phyloP scores from a whole-genome alignment of 306 rosid species.

The Prunus fruticosa region DNA sequence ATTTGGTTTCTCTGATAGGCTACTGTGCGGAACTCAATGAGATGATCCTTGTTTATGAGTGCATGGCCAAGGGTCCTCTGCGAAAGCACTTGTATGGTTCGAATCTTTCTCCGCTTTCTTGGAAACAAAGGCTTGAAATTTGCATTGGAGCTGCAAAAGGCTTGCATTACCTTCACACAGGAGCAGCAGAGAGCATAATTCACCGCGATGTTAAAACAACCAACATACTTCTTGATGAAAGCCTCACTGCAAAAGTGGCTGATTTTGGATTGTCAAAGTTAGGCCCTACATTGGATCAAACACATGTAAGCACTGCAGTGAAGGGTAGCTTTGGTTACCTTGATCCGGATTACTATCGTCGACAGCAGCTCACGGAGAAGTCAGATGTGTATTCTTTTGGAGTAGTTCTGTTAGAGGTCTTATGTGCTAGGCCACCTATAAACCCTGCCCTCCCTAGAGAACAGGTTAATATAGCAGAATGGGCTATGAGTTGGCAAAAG shows the following conservation, averaged over 20 bases:
- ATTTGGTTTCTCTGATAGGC: conserved; percentile 39
- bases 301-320: conserved; percentile 44
- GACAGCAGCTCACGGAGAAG: conserved; percentile 40
- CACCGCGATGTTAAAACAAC: conserved; percentile 41
- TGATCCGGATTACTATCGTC: conserved; percentile 34
- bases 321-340: conserved; percentile 42
- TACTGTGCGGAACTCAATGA: conserved; percentile 36
- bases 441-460: conserved; percentile 38
- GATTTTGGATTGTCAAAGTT: conserved; percentile 44
- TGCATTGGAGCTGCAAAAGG: conserved; percentile 49
- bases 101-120: conserved; percentile 18
- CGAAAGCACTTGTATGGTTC: conserved; percentile 36
- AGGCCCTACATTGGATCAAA: conserved; percentile 41
- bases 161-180: conserved; percentile 38
- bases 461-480: conserved; percentile 44
- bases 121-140: conserved; percentile 39
- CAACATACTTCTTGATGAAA: conserved; percentile 39
- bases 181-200: conserved; percentile 34
- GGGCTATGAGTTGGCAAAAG: conserved; percentile 35
- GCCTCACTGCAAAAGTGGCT: conserved; percentile 33
- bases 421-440: conserved; percentile 39
- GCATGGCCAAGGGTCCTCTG: conserved; percentile 39
- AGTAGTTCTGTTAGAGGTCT: conserved; percentile 33
- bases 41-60: conserved; percentile 45
- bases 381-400: conserved; percentile 40